Evolutionary conservation across 139 green algal genomes (phyloP), one percentile per base, ranked within the genome.

Genomic region (Chlamydomonas sp.): DNA sequence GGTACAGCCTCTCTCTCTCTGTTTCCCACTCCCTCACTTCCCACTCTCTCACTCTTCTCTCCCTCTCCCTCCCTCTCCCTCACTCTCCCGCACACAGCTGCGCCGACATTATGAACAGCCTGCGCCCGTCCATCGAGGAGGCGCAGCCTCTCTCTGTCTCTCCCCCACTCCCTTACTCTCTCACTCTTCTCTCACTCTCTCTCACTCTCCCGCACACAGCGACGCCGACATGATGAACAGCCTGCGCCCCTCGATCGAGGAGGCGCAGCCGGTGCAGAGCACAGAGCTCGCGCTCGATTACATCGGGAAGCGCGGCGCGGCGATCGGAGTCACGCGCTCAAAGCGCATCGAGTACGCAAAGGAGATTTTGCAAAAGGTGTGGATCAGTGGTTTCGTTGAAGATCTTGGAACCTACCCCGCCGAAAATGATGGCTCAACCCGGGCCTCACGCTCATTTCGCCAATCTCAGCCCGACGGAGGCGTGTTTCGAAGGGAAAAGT

Each of bases 221-320:
- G 87, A 95, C 77, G 83, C 80, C 13, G 90, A 88, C 22, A 97
- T 98, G 91, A 90, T 98, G 86, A 92, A 98, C 60, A 85, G 88
- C 24, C 83, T 99, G 74, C 73, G 90, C 36, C 80, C 91, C 1
- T 95, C 85, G 35, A 91, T 99, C 29, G 95, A 99, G 77, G 93
- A 98, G 85, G 95, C 92, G 5, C 84, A 91, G 69, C 88, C 89
- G 58, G 67, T 98, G 74, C 87, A 97, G 73, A 87, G 72, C 5
- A 87, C 90, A 74, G 79, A 92, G 80, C 81, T 95, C 48, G 94
- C 92, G 4, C 87, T 99, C 31, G 95, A 99, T 73, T 98, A 92
- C 84, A 97, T 99, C 30, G 94, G 70, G 48, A 87, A 88, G 67
- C 81, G 82, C 48, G 82, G 82, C 34, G 49, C 60, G 8, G 70